phyloP scores from a whole-genome alignment of 192 early-diverging fungal genomes.

The Lunasporangiospora selenospora region DNA sequence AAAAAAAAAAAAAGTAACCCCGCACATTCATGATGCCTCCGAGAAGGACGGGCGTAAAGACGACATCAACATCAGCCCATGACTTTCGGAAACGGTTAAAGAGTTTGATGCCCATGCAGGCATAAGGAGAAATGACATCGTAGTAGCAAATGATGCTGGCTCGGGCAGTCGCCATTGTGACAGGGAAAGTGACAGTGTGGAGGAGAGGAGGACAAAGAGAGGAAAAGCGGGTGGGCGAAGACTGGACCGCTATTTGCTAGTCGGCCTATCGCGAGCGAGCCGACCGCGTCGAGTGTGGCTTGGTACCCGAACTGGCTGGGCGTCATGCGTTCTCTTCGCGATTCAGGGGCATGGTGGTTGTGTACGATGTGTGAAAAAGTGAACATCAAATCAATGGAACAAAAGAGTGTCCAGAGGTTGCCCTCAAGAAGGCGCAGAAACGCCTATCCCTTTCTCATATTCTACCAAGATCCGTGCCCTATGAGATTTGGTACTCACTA shows the following conservation, averaged over 20 bases:
- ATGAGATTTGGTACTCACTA: no score
- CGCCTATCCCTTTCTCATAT: no score
- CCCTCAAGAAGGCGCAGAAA: no score
- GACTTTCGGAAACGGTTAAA: slow-evolving; percentile 26
- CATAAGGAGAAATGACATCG: slow-evolving; percentile 40
- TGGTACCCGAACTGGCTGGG: no score
- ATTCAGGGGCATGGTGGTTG: no score
- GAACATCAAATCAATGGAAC: no score
- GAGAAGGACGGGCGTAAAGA: slow-evolving; percentile 28
- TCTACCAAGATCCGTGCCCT: no score
- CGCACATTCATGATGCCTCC: slow-evolving; percentile 34
- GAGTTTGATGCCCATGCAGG: slow-evolving; percentile 38
- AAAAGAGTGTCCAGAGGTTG: no score
- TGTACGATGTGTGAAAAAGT: no score
- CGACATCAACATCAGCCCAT: slow-evolving; percentile 31
- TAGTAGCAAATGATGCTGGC: slow-evolving; percentile 35
- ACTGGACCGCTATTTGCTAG: not conserved
- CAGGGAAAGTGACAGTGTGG: not conserved
- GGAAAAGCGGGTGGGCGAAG: slow-evolving; percentile 2
- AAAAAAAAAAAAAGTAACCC: not conserved
- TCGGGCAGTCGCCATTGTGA: slow-evolving; percentile 9
- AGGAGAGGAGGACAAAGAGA: not conserved
- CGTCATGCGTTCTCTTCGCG: no score
- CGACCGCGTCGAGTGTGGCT: no score
- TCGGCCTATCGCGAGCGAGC: no score